These are phyloP conservation scores for Ajuga reptans DNA, from an alignment of 305 asterid species.

Conservation along the genomic window DNA sequence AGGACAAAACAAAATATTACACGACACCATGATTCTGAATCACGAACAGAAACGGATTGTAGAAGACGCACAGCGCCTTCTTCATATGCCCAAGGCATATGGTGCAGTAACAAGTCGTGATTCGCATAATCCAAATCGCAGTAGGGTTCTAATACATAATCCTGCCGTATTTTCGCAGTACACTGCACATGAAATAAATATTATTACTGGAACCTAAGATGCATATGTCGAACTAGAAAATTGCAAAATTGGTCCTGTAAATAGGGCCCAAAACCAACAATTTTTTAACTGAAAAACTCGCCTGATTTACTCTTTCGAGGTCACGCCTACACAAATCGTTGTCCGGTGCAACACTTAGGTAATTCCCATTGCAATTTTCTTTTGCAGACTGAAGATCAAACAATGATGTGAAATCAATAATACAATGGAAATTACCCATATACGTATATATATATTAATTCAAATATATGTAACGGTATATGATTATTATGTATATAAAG, in stretches of 20 bases:
- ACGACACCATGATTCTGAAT: slow-evolving; percentile 20
- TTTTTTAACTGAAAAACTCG: background rate
- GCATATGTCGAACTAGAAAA: background rate
- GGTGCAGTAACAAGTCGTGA: background rate
- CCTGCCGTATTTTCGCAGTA: background rate
- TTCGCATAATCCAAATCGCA: slow-evolving; percentile 8
- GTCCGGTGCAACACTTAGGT: background rate
- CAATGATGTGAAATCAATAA: background rate
- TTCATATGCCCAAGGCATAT: background rate
- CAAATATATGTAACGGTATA: background rate
- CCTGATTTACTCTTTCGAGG: slow-evolving; percentile 21
- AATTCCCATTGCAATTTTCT: slow-evolving; percentile 25
- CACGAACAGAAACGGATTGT: background rate
- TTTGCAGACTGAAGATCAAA: slow-evolving; percentile 14
- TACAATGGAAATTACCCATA: no score
- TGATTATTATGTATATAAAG: background rate
- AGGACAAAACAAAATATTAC: slow-evolving; percentile 10
- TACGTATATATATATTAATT: background rate
- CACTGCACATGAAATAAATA: slow-evolving; percentile 24
- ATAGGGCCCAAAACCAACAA: no score
- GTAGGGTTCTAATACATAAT: slow-evolving; percentile 26
- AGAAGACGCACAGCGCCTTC: slow-evolving; percentile 1
- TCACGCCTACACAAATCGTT: slow-evolving; percentile 14
- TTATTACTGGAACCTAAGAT: background rate
- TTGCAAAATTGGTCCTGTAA: no score